Evolutionary conservation across 2,329 filamentous ascomycete species (phyloP).

Genomic region (Didymella pomorum): DNA sequence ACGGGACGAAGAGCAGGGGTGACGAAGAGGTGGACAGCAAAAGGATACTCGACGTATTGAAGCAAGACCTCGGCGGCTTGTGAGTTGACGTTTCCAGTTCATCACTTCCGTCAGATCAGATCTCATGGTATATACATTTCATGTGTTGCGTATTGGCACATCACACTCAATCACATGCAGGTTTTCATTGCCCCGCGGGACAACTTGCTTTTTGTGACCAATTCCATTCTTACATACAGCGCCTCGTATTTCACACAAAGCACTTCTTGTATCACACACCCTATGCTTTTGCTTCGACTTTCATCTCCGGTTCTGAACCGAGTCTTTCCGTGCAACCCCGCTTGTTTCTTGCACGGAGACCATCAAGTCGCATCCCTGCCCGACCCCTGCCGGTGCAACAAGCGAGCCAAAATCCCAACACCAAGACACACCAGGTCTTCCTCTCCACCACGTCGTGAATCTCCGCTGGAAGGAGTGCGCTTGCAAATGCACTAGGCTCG

Average conservation of each 20-base stretch:
- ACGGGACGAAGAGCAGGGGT: constrained; percentile 16
- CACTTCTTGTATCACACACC: neutral
- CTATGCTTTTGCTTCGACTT: neutral
- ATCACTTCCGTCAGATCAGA: neutral
- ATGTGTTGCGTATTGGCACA: neutral
- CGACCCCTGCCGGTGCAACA: constrained; percentile 1
- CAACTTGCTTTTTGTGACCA: neutral
- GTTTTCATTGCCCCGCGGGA: neutral
- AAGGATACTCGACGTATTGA: constrained; percentile 55
- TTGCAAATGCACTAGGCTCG: constrained; percentile 12
- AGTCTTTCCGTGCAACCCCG: constrained; percentile 3
- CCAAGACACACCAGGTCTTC: neutral
- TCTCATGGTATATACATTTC: neutral
- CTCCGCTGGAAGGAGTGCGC: constrained; percentile 5
- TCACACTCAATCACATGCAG: neutral
- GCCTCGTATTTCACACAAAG: neutral
- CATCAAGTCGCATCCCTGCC: constrained; percentile 4
- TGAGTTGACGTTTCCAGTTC: neutral
- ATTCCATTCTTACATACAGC: neutral
- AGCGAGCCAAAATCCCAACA: constrained; percentile 1
- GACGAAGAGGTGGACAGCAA: constrained; percentile 48
- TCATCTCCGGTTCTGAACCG: neutral
- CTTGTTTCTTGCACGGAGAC: constrained; percentile 2
- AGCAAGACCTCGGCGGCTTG: constrained; percentile 50
- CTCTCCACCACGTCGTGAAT: neutral